Conservation (phyloP, 1,139 yeast species). For the Hyphopichia wangnamkhiaoensis region DNA sequence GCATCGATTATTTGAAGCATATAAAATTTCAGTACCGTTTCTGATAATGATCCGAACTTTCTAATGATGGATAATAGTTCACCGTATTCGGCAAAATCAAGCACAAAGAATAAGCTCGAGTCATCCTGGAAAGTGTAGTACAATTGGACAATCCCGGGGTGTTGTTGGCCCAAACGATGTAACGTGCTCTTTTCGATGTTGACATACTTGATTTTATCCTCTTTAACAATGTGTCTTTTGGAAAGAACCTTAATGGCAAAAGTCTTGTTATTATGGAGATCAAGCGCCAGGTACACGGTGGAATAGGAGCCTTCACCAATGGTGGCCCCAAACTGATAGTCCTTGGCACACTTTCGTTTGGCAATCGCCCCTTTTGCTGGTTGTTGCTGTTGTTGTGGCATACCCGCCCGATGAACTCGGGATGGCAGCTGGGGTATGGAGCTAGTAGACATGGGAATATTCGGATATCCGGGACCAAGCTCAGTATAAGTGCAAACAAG, state of each 20-base stretch:
- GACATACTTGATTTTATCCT: slow-evolving; percentile 77
- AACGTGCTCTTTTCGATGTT: slow-evolving; percentile 76
- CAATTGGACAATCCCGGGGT: slow-evolving; percentile 67
- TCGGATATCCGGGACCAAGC: too few relatives aligned
- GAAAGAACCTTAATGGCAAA: slow-evolving; percentile 76
- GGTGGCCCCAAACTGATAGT: slow-evolving; percentile 69
- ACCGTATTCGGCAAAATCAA: slow-evolving; percentile 81
- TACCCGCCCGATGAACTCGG: too few relatives aligned
- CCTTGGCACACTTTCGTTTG: slow-evolving; percentile 52
- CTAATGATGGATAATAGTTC: slow-evolving; percentile 71
- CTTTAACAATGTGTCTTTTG: slow-evolving; percentile 73
- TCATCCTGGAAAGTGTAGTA: slow-evolving; percentile 83
- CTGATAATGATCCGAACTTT: slow-evolving; percentile 76
- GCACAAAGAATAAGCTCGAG: slow-evolving; percentile 65
- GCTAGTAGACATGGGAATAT: too few relatives aligned
- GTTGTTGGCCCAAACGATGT: slow-evolving; percentile 67
- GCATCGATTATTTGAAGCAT: slow-evolving; percentile 84
- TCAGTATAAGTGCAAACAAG: too few relatives aligned
- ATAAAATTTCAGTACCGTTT: slow-evolving; percentile 71
- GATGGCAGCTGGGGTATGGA: too few relatives aligned
- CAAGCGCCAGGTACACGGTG: slow-evolving; percentile 70
- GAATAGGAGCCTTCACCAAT: slow-evolving; percentile 85
- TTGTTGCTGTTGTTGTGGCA: too few relatives aligned
- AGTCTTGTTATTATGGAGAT: slow-evolving; percentile 53
- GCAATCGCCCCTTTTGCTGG: too few relatives aligned